Evolutionary conservation across 768 basidiomycete genomes (phyloP).

Genomic region (Tylopilus balloui): DNA sequence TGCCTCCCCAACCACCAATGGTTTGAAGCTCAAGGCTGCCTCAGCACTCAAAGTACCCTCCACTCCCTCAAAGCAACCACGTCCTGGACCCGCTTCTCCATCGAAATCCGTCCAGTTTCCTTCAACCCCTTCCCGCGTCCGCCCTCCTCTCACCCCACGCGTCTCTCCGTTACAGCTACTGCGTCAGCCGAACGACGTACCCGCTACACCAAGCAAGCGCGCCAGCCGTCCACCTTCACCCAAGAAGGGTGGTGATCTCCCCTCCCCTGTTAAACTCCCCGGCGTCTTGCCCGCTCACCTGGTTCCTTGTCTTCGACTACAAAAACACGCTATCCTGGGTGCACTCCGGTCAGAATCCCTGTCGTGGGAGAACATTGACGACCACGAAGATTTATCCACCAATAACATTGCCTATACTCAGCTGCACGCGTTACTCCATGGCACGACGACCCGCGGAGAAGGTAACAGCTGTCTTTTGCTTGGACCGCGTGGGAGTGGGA

Average conservation of each 20-base stretch:
- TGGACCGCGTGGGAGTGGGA: conserved; percentile 84
- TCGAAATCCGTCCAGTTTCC: conserved; percentile 8
- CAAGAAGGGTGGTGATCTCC: conserved; percentile 9
- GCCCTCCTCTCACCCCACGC: conserved; percentile 15
- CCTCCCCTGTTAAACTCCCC: conserved; percentile 23
- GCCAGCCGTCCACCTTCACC: conserved; percentile 9
- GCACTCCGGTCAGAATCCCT: conserved; percentile 36
- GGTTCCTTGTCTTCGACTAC: conserved; percentile 44
- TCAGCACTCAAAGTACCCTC: conserved; percentile 6
- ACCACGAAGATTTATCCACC: conserved; percentile 37
- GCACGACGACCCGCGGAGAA: conserved; percentile 76
- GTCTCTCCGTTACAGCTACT: conserved; percentile 15
- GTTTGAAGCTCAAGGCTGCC: background rate
- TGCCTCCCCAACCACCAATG: conserved; percentile 12
- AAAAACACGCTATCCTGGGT: conserved; percentile 53
- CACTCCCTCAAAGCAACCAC: conserved; percentile 17
- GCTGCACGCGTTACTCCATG: conserved; percentile 59
- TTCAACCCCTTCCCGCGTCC: conserved; percentile 12
- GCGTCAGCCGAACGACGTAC: conserved; percentile 3
- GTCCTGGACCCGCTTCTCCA: background rate
- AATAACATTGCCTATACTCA: conserved; percentile 54
- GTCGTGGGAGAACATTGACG: conserved; percentile 24
- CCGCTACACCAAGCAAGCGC: conserved; percentile 17
- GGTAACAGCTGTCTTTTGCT: conserved; percentile 90
- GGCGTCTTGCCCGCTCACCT: conserved; percentile 39